Evolutionary conservation across 169 alveolate genomes (phyloP).

Genomic region (Cryptosporidium meleagridis): DNA sequence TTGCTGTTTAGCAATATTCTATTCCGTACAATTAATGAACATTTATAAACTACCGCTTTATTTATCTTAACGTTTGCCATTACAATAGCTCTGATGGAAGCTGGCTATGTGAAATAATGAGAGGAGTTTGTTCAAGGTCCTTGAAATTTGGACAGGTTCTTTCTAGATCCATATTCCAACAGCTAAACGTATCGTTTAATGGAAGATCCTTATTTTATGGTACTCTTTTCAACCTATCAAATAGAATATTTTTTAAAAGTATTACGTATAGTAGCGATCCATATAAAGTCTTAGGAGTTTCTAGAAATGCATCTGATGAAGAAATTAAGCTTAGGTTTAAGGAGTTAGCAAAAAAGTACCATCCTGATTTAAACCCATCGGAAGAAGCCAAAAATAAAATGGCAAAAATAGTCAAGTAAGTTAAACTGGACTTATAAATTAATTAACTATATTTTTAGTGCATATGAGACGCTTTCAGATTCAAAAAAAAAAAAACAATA

Average conservation of each 20-base stretch:
- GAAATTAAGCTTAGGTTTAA: constrained; percentile 91
- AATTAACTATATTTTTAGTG: constrained; percentile 81
- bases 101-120: not conserved
- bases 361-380: constrained; percentile 94
- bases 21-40: not conserved
- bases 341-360: constrained; percentile 91
- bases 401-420: constrained; percentile 91
- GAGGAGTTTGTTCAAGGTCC: not conserved
- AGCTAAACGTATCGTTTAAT: not conserved
- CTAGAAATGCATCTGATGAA: constrained; percentile 87
- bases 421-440: not conserved
- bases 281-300: constrained; percentile 89
- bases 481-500: constrained; percentile 89
- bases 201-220: not conserved
- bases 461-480: constrained; percentile 93
- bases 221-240: not conserved
- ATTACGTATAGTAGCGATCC: constrained; percentile 79
- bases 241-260: constrained; percentile 8
- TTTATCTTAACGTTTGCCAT: not conserved
- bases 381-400: constrained; percentile 93
- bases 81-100: not conserved
- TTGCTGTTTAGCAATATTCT: not conserved
- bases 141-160: not conserved
- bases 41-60: not conserved
- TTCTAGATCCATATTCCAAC: constrained; percentile 10